Evolutionary conservation across 306 rosid genomes (phyloP), one percentile per base, ranked within the genome.

Genomic region (Lablab purpureus): DNA sequence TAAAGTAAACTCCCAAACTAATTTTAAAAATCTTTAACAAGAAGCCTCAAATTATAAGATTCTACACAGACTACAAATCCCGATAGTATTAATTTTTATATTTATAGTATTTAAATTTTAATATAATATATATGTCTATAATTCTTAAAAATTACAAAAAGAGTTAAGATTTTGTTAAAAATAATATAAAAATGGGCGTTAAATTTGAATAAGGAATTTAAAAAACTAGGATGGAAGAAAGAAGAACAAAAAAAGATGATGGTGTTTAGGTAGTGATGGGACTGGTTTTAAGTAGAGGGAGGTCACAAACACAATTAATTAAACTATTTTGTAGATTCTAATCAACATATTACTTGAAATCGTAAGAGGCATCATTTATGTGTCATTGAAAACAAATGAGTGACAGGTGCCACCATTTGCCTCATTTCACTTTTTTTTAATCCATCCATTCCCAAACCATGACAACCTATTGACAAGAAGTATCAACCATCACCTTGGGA

Each of bases 401-500:
- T 41, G 76, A 63, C 71, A 46, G 46, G 70, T 75, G 59, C 69
- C 51, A 43, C 58, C 69, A 27, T 10, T 47, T 36, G 37, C 73
- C 67, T 50, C 49, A 37, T 59, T 45, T 67, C 67, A 58, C 73
- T 59, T 49, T 75, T n/a, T 76, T 62, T 7, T n/a, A 81, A 23
- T 71, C 59, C 67, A 49, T 60, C 74, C 55, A 28, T 71, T 75
- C 73, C 43, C 56, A 49, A 66, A 73, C 52, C 36, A 59, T 84
- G 83, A 81, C 88, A 85, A 81, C 85, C 81, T 77, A 67, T 73
- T 85, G 85, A 85, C 78, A 77, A 34, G 85, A 85, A 72, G 81
- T 81, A 81, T 73, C 78, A 85, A 73, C 85, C 68, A 74, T 84
- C 84, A 21, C 85, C 75, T 56, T 46, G 45, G 87, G 85, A 85